Evolutionary conservation across 2,329 filamentous ascomycete species (phyloP).

Genomic region (Paramyrothecium roridum): DNA sequence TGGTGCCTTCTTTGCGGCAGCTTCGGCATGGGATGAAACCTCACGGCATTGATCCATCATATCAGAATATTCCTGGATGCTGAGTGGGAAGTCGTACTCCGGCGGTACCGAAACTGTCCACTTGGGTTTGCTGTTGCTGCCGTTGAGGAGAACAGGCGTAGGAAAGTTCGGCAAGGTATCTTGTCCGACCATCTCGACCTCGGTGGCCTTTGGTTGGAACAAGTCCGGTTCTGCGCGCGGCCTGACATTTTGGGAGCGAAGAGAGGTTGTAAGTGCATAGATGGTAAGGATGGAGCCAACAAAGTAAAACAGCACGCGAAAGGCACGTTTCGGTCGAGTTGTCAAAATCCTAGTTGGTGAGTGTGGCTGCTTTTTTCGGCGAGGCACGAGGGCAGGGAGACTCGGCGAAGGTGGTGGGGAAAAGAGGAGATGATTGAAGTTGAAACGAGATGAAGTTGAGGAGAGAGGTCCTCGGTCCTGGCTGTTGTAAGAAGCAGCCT

Average conservation of each 20-base stretch:
- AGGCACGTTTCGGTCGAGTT: constrained; percentile 53
- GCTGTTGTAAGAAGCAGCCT: constrained; percentile 54
- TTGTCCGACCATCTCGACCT: constrained; percentile 66
- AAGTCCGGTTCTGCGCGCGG: constrained; percentile 8
- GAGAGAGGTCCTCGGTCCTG: constrained; percentile 53
- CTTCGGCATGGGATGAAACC: constrained; percentile 55
- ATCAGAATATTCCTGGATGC: constrained; percentile 62
- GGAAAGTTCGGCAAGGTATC: constrained; percentile 67
- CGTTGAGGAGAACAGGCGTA: constrained; percentile 67
- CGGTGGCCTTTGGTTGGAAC: constrained; percentile 22
- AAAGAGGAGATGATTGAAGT: constrained; percentile 65
- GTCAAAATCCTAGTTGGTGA: constrained; percentile 41
- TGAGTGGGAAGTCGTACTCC: constrained; percentile 63
- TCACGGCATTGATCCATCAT: constrained; percentile 68
- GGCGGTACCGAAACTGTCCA: constrained; percentile 83
- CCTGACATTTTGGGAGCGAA: constrained; percentile 21
- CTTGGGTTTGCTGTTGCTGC: constrained; percentile 59
- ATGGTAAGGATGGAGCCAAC: constrained; percentile 46
- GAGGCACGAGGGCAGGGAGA: constrained; percentile 64
- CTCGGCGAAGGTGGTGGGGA: constrained; percentile 68
- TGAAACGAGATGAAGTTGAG: constrained; percentile 60
- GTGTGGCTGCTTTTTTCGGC: constrained; percentile 57
- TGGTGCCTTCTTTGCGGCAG: constrained; percentile 35
- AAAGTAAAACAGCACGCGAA: constrained; percentile 55
- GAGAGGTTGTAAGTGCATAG: constrained; percentile 37